Base-by-base conservation (phyloP, 345 rosid genomes). In the Syzygium grande region DNA sequence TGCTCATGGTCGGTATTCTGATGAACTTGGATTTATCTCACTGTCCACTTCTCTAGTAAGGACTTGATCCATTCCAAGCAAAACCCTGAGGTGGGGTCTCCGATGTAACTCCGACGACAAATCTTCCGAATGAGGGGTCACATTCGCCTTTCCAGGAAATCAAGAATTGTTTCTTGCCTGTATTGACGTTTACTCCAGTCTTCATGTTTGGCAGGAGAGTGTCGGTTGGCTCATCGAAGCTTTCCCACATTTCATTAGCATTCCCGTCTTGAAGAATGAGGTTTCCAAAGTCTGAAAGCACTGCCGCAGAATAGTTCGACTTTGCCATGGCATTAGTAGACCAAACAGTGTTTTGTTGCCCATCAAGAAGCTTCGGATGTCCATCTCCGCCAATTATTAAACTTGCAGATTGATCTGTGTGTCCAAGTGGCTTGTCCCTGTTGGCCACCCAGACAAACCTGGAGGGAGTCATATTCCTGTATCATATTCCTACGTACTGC, bases 371-470 rank as follows among this genome's bases (percentile, higher is more conserved):
- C 84, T 49, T 87, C 58, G 91, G 68, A 86, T 85, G 78, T 84
- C 89, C 87, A 21, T 41, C 55, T 17, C 38, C 51, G 27, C 53
- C 88, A 52, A 91, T 89, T 73, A 68, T 85, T 78, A 92, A 59
- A 9, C 22, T 79, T 15, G 89, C 93, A 4, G 90, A 63, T 46
- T 30, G 43, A 14, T 87, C 49, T 17, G 90, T 85, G 51, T 83
- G 79, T 51, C 85, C 25, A 41, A 91, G 86, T 41, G 94, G 92
- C 12, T 22, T n/a, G 77, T 89, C 90, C 85, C 94, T 90, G 86
- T 91, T 91, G 30, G 94, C 94, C 14, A 92, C 93, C 93, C 94
- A 92, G 5, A 92, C 92, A 68, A 90, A 85, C 16, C 86, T 87
- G 59, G 43, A 52, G 30, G 54, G 59, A 52, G 30, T 15, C 9